Evolutionary conservation across 2,329 filamentous ascomycete genomes (phyloP), one percentile per base, ranked within the genome.

Genomic region (Chaetomiaceae sp.): DNA sequence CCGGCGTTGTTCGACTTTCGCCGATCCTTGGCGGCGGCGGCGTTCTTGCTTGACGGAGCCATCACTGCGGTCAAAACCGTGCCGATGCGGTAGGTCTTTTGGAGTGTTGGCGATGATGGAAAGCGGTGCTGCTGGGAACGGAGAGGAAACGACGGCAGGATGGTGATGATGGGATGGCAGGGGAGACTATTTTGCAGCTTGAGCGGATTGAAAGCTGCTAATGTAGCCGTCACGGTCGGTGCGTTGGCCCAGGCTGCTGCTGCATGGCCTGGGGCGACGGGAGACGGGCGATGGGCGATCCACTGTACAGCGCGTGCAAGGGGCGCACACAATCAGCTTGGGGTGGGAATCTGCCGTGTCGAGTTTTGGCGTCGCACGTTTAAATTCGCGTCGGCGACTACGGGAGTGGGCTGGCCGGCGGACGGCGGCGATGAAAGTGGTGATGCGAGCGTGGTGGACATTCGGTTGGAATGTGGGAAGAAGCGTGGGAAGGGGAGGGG

Each of bases 41-140:
- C 22, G 18, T 58, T 56, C 59, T 68, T 69, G 57, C 54, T 59
- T 18, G 60, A 53, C 33, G 65, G 57, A 42, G 67, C 58, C 68
- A 70, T 70, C 34, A 46, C 56, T 51, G 24, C 33, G 50, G 36
- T 45, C 33, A 34, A 47, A 48, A 48, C 30, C n/a, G 27, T 35
- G 44, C 22, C 20, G 51, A 44, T 38, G 42, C 19, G 34, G 49
- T 22, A 24, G n/a, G n/a, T n/a, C n/a, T n/a, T n/a, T n/a, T n/a
- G n/a, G n/a, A n/a, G n/a, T n/a, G n/a, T n/a, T n/a, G n/a, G n/a
- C n/a, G 42, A 19, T 10, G 20, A 30, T 29, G 26, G 15, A n/a
- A 15, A 3, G 27, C 33, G 43, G 42, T 26, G 44, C 26, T 36
- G 42, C 36, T 26, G 46, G 43, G 24, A 35, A 37, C 47, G 48